Percentiles rank a stretch among this genome's conserved stretches.
Conservation (phyloP, 2,329 filamentous ascomycete genomes). For the Colletotrichum caudatum region DNA sequence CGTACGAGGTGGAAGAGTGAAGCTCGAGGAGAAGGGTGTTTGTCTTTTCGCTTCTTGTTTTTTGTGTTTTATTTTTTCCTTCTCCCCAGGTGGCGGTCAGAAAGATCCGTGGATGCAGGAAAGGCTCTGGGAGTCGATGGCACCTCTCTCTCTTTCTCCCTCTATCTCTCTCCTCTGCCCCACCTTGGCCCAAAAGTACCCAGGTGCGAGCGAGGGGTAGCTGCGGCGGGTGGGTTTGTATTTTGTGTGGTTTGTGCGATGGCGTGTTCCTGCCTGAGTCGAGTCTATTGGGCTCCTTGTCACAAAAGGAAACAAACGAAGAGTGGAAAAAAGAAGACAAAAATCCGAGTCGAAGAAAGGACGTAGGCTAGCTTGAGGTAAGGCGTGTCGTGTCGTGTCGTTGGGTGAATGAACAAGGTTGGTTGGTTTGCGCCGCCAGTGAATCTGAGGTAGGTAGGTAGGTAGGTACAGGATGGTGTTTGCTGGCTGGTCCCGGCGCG, state of each 20-base stretch:
- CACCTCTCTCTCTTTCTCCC: slow-evolving; percentile 1
- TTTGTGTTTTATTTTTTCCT: background rate
- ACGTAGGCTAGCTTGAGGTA: background rate
- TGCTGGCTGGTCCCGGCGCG: slow-evolving; percentile 26
- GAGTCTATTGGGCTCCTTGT: background rate
- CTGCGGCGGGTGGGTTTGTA: slow-evolving; percentile 23
- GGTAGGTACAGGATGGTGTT: slow-evolving; percentile 7
- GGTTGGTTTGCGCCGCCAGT: slow-evolving; percentile 15
- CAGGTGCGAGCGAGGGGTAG: slow-evolving; percentile 24
- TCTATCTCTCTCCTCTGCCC: slow-evolving; percentile 25
- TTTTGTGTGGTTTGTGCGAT: slow-evolving; percentile 10
- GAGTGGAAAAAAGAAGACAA: background rate
- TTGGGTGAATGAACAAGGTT: slow-evolving; percentile 9
- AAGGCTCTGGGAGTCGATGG: slow-evolving; percentile 23
- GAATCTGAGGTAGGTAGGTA: background rate
- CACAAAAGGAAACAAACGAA: background rate
- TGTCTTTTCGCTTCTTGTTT: background rate
- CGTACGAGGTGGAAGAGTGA: background rate
- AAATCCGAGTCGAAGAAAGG: background rate
- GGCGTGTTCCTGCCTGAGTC: background rate
- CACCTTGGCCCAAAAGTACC: slow-evolving; percentile 36
- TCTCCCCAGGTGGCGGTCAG: slow-evolving; percentile 20
- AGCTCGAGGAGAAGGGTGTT: background rate
- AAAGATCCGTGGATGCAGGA: slow-evolving; percentile 12
- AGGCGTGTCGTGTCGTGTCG: slow-evolving; percentile 15